Percentiles rank a stretch among this genome's conserved stretches.
phyloP scores from a whole-genome alignment of 2,329 filamentous ascomycete genomes.

The Uncinocarpus reesii region DNA sequence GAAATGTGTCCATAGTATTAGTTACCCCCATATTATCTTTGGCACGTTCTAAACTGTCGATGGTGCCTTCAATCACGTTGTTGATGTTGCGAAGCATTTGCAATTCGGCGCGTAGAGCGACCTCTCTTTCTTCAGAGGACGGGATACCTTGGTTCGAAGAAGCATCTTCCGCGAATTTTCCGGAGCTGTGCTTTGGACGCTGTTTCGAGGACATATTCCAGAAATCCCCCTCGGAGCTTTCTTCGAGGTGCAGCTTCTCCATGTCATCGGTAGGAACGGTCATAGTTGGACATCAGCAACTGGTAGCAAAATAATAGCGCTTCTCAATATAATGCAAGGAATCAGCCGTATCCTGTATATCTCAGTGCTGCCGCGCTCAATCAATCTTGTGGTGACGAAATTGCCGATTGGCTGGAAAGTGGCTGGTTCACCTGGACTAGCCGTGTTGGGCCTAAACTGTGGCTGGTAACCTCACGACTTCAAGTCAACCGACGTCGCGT shows the following conservation, averaged over 20 bases:
- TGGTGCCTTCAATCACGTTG: conserved; percentile 60
- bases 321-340: no score
- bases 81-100: conserved; percentile 80
- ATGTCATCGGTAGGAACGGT: conserved; percentile 13
- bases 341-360: no score
- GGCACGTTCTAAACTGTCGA: conserved; percentile 38
- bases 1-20: background rate
- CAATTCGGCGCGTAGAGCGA: conserved; percentile 64
- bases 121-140: conserved; percentile 53
- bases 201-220: conserved; percentile 8
- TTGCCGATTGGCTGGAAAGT: background rate
- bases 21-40: conserved; percentile 42
- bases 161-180: conserved; percentile 39
- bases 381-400: no score
- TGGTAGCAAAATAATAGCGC: background rate
- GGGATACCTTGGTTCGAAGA: conserved; percentile 40
- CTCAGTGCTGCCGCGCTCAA: no score
- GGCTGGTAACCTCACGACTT: conserved; percentile 4
- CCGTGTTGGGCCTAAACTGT: background rate
- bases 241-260: conserved; percentile 14
- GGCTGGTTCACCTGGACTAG: background rate
- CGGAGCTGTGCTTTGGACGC: conserved; percentile 13
- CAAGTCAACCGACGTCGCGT: no score
- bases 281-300: conserved; percentile 7
- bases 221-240: conserved; percentile 7